Percentiles rank a stretch among this genome's conserved stretches.
Evolutionary conservation across 371 early-diverging fungal genomes (phyloP).

Genomic region (Rhizopus arrhizus): DNA sequence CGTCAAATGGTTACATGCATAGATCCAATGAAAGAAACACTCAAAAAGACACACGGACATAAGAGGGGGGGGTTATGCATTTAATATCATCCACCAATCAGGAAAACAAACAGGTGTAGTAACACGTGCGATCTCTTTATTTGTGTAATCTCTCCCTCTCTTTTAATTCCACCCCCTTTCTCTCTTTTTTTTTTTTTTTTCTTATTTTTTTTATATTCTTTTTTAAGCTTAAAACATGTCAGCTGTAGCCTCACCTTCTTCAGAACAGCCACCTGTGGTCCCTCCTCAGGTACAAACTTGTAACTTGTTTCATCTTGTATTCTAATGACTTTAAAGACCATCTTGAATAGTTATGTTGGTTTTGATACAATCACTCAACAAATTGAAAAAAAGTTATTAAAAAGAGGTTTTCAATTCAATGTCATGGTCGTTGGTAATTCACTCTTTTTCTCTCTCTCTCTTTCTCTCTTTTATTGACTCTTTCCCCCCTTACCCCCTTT

Average conservation of each 20-base stretch:
- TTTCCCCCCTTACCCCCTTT: background rate
- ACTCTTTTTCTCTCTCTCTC: background rate
- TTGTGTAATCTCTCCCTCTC: background rate
- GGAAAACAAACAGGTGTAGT: slow-evolving; percentile 7
- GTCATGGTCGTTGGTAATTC: slow-evolving; percentile 87
- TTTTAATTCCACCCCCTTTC: slow-evolving; percentile 1
- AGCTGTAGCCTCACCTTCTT: background rate
- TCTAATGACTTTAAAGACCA: background rate
- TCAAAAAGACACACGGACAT: too few species aligned
- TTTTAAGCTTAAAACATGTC: slow-evolving; percentile 4
- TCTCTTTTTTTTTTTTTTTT: slow-evolving; percentile 4
- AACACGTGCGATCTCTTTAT: background rate
- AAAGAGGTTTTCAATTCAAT: slow-evolving; percentile 95
- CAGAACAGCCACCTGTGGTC: background rate
- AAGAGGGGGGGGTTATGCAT: background rate
- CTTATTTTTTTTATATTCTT: background rate
- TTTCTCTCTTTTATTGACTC: background rate
- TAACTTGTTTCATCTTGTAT: background rate
- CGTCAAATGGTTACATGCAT: too few species aligned
- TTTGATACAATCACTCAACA: slow-evolving; percentile 94
- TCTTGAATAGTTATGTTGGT: slow-evolving; percentile 85
- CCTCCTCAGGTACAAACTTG: background rate
- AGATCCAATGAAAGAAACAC: too few species aligned
- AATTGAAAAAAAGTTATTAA: slow-evolving; percentile 89
- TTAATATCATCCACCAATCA: slow-evolving; percentile 8